Evolutionary conservation across 352 stramenopile genomes (phyloP), one percentile per base, ranked within the genome.

Genomic region (Globisporangium cederbergense): DNA sequence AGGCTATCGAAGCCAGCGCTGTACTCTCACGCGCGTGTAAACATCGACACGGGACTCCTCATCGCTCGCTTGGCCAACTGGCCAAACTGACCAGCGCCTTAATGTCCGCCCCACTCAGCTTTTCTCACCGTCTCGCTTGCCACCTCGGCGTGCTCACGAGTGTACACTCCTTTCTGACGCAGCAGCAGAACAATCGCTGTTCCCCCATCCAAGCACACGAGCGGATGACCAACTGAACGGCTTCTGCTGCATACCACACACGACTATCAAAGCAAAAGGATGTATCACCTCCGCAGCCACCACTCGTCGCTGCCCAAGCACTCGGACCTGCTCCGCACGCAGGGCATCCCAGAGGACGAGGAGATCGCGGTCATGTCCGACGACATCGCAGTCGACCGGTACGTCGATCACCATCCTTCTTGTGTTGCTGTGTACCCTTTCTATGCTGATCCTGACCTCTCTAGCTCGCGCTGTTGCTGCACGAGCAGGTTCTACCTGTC

Each of bases 351-450:
- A 2, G 57, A 62, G 16, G 65, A 71, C 38, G 65, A 67, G 11
- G 65, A 71, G 42, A 62, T 71, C 53, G 65, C 60, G 52, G 65
- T 71, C 52, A 62, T 71, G 58, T 63, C 59, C 16, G 60, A 62
- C 46, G 62, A 59, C 22, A 62, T 62, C n/a, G 40, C 57, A 6
- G 22, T 55, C 18, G 57, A 55, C 46, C 32, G 43, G 57, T 62
- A 52, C 25, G 50, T 13, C 4, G 3, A 32, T 63, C 36, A 0
- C 2, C 49, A 6, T 36, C 3, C 30, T 11, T 36, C n/a, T 16
- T 3, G 13, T 55, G 22, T 38, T 22, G 4, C n/a, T 54, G 11
- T 36, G 22, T 11, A 6, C 4, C 30, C 14, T 20, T 43, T 10
- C 2, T 43, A 43, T 3, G 2, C 38, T 43, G 11, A 13, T 3